A percentile compares a stretch with the other conserved stretches of the same genome.
phyloP scores from a whole-genome alignment of 2,329 filamentous ascomycete genomes.

The Cladosporium sp. region DNA sequence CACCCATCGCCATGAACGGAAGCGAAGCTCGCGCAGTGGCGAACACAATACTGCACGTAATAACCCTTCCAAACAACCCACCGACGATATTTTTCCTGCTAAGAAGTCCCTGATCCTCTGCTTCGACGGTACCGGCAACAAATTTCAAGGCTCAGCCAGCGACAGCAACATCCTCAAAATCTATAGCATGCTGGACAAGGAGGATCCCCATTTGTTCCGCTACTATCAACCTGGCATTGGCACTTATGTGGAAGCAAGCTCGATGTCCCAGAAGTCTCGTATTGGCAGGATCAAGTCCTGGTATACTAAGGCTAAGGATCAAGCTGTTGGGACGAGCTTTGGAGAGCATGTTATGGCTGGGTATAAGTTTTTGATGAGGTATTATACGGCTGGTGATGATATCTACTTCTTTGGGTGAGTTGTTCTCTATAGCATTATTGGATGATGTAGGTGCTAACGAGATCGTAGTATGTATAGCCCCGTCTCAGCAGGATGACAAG shows the following conservation, averaged over 20 bases:
- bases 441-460: neutral
- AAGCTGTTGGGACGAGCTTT: slow-evolving; percentile 74
- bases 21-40: neutral
- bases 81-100: neutral
- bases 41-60: neutral
- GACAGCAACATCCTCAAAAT: slow-evolving; percentile 59
- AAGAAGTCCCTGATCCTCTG: slow-evolving; percentile 22
- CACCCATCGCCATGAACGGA: neutral
- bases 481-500: neutral
- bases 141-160: slow-evolving; percentile 37
- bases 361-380: slow-evolving; percentile 52
- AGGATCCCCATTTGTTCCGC: slow-evolving; percentile 56
- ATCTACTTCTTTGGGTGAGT: slow-evolving; percentile 31
- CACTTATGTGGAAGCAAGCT: slow-evolving; percentile 63
- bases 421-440: neutral
- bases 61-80: neutral
- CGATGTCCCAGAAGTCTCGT: slow-evolving; percentile 54
- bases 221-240: slow-evolving; percentile 69
- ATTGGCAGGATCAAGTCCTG: slow-evolving; percentile 57
- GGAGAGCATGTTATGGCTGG: slow-evolving; percentile 79
- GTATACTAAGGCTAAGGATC: slow-evolving; percentile 72
- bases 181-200: slow-evolving; percentile 67
- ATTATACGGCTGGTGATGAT: slow-evolving; percentile 28
- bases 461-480: neutral
- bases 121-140: slow-evolving; percentile 42